Base-by-base conservation (phyloP, 441 rosid species). In the Erodium trifolium region DNA sequence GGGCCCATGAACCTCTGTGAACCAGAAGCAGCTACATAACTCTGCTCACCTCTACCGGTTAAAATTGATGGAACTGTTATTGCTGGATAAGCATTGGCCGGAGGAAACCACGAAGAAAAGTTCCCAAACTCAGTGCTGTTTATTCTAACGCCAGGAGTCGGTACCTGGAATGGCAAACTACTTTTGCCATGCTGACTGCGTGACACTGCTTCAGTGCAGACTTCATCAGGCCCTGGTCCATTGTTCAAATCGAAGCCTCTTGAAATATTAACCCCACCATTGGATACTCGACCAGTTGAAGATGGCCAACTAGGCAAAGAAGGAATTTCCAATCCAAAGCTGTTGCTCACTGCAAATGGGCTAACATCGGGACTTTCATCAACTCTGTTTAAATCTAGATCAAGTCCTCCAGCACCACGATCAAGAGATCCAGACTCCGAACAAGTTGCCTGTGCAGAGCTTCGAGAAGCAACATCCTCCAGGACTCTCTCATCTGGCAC, bases 1-100 rank as follows among this genome's bases (percentile, higher is more conserved):
- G 83, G 73, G 39, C 78, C 74, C 67, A 74, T 12, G 47, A 83
- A 74, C 39, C 87, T 72, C 34, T 75, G 83, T 11, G 78, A 72
- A 29, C 71, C 87, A 41, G 75, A 69, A 49, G 73, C 27, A 23
- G 76, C 70, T 63, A 69, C 66, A 53, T 49, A 63, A 59, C 45
- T 43, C 62, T 72, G 73, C 34, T 72, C 76, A 2, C 73, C 79
- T 35, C 76, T 69, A 45, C 71, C 67, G 1, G 73, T 23, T 23
- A 23, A 23, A 23, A 23, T 23, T 23, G 27, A 23, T 0, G 66
- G 69, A 63, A 60, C 66, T 67, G 71, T 17, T 10, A 72, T 67
- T 34, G 70, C 41, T 37, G 70, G 4, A 34, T 64, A 65, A 18
- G 59, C 13, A 41, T 23, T 67, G 23, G 60, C 68, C 1, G 72